These are phyloP conservation scores for Thamnidium elegans DNA, from an alignment of 192 early-diverging fungal species.

Conservation along the genomic window DNA sequence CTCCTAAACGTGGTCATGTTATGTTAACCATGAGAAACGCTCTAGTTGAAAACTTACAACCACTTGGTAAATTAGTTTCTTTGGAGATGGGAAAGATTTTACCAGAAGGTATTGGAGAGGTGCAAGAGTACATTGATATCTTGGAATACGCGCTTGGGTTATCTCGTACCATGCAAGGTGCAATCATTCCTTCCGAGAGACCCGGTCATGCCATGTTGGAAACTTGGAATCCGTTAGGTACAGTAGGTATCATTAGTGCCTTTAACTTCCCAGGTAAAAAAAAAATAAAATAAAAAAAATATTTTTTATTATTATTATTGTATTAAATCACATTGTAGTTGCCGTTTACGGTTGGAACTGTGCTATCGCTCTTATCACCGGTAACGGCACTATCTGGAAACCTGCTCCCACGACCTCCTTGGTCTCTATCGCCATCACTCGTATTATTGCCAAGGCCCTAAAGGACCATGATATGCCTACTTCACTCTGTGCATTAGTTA, in stretches of 20 bases:
- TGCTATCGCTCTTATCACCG: conserved; percentile 83
- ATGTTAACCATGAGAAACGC: conserved; percentile 86
- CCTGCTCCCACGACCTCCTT: conserved; percentile 77
- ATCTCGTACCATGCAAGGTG: conserved; percentile 73
- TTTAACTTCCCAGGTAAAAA: conserved; percentile 84
- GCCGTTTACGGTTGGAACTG: conserved; percentile 95
- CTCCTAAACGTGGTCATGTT: conserved; percentile 86
- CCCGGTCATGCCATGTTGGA: conserved; percentile 96
- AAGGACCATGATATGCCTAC: conserved; percentile 78
- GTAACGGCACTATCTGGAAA: conserved; percentile 92
- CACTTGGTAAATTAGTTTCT: conserved; percentile 82
- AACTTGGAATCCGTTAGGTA: conserved; percentile 91
- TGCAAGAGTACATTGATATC: conserved; percentile 97
- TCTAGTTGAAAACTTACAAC: conserved; percentile 68
- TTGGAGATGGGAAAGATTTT: conserved; percentile 96
- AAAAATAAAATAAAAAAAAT: not conserved
- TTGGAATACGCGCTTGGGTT: conserved; percentile 89
- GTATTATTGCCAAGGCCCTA: conserved; percentile 80
- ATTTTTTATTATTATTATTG: conserved; percentile 9
- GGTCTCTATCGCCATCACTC: conserved; percentile 83
- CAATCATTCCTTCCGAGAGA: conserved; percentile 84
- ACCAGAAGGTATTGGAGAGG: conserved; percentile 89
- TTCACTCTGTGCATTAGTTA: conserved; percentile 77
- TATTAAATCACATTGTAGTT: conserved; percentile 23
- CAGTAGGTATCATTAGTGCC: conserved; percentile 89